Evolutionary conservation across 352 stramenopile species (phyloP).

Genomic region (Pythium volutum): DNA sequence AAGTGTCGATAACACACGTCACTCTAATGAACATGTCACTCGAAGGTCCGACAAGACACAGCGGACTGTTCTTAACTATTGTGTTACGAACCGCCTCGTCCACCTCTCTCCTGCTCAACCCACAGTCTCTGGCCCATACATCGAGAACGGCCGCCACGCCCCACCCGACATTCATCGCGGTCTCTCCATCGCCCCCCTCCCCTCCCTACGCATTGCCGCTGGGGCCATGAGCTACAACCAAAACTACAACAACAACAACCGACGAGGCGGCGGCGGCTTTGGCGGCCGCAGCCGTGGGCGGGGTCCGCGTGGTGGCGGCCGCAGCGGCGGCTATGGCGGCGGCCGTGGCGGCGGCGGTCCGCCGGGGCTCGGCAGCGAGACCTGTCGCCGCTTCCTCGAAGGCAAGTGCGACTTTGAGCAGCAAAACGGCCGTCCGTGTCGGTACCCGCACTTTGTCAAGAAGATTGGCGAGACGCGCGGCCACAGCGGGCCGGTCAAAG

Average conservation of each 20-base stretch:
- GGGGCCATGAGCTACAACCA: constrained; percentile 68
- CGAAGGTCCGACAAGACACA: too few relatives aligned
- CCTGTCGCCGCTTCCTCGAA: constrained; percentile 64
- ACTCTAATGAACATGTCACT: not conserved
- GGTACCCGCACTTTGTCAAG: constrained; percentile 80
- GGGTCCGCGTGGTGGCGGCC: constrained; percentile 29
- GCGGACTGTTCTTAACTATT: not conserved
- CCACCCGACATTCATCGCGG: not conserved
- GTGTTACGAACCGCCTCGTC: not conserved
- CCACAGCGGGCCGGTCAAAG: constrained; percentile 69
- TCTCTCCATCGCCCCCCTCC: not conserved
- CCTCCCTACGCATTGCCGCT: not conserved
- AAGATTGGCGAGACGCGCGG: constrained; percentile 79
- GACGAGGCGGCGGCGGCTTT: constrained; percentile 49
- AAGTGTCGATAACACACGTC: not conserved
- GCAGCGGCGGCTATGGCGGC: constrained; percentile 32
- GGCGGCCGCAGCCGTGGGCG: constrained; percentile 56
- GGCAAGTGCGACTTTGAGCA: constrained; percentile 61
- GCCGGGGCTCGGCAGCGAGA: constrained; percentile 49
- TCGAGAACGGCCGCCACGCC: not conserved
- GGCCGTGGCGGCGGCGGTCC: constrained; percentile 29
- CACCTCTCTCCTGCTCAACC: not conserved
- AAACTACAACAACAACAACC: constrained; percentile 32
- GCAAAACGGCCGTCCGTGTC: constrained; percentile 53
- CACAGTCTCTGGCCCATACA: not conserved